Conservation (phyloP, 164 flowering plant species). For the Liquidambar formosana region DNA sequence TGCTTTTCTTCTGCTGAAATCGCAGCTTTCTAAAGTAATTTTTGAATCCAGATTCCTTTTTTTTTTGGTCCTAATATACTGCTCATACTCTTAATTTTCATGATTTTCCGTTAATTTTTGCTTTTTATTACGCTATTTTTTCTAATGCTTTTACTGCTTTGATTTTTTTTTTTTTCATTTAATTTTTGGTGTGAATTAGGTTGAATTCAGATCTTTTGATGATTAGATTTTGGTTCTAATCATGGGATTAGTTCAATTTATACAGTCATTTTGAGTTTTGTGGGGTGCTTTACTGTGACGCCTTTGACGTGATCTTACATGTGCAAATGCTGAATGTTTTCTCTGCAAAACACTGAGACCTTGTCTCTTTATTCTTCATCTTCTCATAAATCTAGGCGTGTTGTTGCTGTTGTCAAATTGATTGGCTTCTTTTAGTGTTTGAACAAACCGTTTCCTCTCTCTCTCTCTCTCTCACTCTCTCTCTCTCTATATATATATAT, state of each 20-base stretch:
- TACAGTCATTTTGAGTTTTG: background rate
- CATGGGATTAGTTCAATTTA: no score
- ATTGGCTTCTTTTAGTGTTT: background rate
- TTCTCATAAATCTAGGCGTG: conserved; percentile 12
- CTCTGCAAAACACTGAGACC: background rate
- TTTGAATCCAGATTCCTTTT: background rate
- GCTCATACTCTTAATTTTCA: no score
- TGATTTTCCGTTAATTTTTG: background rate
- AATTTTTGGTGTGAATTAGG: background rate
- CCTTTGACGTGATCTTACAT: conserved; percentile 23
- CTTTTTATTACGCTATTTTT: background rate
- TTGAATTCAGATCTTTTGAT: background rate
- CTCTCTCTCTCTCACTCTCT: background rate
- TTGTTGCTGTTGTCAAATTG: background rate
- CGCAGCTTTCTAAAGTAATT: conserved; percentile 20
- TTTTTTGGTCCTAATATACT: no score
- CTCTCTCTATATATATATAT: background rate
- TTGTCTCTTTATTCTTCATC: background rate
- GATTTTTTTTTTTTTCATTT: background rate
- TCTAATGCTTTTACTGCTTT: background rate
- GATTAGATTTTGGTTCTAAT: no score
- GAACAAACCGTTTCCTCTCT: background rate
- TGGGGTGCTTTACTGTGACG: background rate
- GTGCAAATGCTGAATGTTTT: conserved; percentile 11
- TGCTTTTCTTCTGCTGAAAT: conserved; percentile 11